Evolutionary conservation across 2,329 filamentous ascomycete genomes (phyloP), one percentile per base, ranked within the genome.

Genomic region (Aspergillus puulaauensis): DNA sequence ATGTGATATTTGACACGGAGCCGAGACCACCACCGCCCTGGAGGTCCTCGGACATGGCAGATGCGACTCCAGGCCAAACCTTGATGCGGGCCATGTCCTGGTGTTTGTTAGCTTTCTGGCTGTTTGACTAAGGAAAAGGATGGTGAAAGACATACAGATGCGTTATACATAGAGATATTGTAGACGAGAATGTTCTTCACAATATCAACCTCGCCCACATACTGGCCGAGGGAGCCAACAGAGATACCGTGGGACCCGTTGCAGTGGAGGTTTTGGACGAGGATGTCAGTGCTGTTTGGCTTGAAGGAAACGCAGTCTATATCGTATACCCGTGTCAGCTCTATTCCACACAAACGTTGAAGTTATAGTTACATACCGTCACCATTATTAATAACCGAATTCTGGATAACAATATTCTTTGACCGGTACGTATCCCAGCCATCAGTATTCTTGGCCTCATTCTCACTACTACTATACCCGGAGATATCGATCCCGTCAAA

Each of bases 221-320:
- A 90, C 71, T 90, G 87, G 21, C 88, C 88, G 0, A 90, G 76
- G 0, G 85, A 89, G 7, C 88, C 88, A n/a, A 90, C 86, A 9
- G 83, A 86, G 63, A 90, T 90, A 40, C 88, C 88, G 66, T 90
- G 88, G 3, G 85, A 89, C 35, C 87, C 86, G 65, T 87, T 87
- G 73, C 88, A 90, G 58, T 78, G 74, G 4, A 90, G 74, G 60
- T 86, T 86, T 68, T 90, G 86, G 5, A 90, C 82, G 4, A 90
- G 71, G 7, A 90, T 83, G 61, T 89, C 82, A 44, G 86, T 90
- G 64, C 82, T 86, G 70, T 90, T 90, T 17, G 87, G 87, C 73
- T 90, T 90, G 80, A 90, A 90, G 0, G 86, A 86, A 12, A 90
- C 85, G 59, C 88, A 90, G 68, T 91, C 83, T 77, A 21, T 8